These are phyloP conservation scores for Ramalina peruviana DNA, from an alignment of 495 filamentous ascomycete genomes.

Conservation along the genomic window DNA sequence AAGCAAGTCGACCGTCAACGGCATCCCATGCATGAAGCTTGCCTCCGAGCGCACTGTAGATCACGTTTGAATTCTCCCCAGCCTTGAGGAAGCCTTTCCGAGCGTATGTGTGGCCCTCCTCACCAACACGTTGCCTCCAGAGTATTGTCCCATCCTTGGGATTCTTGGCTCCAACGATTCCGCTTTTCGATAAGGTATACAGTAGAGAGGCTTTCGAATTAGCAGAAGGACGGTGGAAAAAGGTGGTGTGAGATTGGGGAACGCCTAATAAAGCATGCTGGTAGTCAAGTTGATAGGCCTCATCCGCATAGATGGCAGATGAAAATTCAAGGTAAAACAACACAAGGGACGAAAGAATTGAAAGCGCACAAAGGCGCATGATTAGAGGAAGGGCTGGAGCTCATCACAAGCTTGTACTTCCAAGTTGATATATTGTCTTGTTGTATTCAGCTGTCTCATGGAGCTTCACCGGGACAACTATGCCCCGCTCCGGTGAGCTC, in stretches of 20 bases:
- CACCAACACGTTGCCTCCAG: constrained; percentile 66
- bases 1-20: constrained; percentile 61
- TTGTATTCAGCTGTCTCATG: no score
- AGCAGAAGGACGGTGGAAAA: constrained; percentile 78
- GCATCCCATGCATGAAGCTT: constrained; percentile 74
- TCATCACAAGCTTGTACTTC: no score
- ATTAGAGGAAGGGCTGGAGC: not conserved
- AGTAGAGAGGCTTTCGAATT: constrained; percentile 76
- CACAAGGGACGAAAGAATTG: constrained; percentile 1
- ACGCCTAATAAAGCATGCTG: constrained; percentile 79
- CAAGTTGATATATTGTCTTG: no score
- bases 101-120: constrained; percentile 20
- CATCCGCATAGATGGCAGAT: constrained; percentile 70
- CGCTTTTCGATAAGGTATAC: constrained; percentile 75
- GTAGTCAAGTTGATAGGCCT: constrained; percentile 85
- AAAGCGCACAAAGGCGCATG: constrained; percentile 13
- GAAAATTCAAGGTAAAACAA: constrained; percentile 24
- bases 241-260: constrained; percentile 68
- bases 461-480: no score
- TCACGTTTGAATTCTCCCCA: constrained; percentile 55
- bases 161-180: constrained; percentile 75
- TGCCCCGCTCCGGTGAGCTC: no score
- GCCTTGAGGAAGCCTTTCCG: constrained; percentile 47
- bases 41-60: constrained; percentile 55
- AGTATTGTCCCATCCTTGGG: constrained; percentile 70